Percentiles rank a stretch among this genome's conserved stretches.
These are phyloP conservation scores for Cucurbita maxima DNA, from an alignment of 306 rosid species.

Conservation along the genomic window DNA sequence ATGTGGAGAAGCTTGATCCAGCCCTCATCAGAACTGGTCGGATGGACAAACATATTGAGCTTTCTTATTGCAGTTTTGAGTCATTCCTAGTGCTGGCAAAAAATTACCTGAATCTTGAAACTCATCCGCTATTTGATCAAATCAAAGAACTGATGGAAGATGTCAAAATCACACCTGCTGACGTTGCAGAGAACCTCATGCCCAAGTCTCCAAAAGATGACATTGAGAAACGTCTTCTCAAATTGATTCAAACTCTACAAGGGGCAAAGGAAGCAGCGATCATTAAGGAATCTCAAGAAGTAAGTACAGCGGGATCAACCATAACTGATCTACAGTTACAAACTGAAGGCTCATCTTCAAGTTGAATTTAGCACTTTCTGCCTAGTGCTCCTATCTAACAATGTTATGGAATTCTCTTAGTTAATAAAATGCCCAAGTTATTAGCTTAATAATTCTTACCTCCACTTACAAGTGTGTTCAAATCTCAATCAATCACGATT, in stretches of 20 bases:
- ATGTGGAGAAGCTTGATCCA: constrained; percentile 81
- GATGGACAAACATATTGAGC: constrained; percentile 79
- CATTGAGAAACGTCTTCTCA: constrained; percentile 41
- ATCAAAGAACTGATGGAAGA: constrained; percentile 29
- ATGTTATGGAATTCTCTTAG: neutral
- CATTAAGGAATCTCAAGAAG: neutral
- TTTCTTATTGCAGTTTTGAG: constrained; percentile 57
- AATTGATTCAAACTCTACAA: constrained; percentile 44
- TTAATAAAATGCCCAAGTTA: neutral
- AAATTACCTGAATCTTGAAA: constrained; percentile 45
- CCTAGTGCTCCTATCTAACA: neutral
- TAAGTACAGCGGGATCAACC: neutral
- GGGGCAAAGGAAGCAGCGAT: constrained; percentile 16
- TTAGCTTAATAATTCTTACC: neutral
- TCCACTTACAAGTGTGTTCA: neutral
- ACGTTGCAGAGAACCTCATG: constrained; percentile 88
- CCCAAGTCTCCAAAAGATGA: constrained; percentile 37
- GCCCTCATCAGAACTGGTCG: constrained; percentile 76
- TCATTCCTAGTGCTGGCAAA: constrained; percentile 64
- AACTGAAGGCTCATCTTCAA: neutral
- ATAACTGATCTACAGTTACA: neutral
- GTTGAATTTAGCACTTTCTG: neutral
- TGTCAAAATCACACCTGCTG: constrained; percentile 57
- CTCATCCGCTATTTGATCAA: constrained; percentile 37
- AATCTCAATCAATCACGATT: neutral